These are phyloP conservation scores for Naganishia albida DNA, from an alignment of 1,284 basidiomycete species.

Conservation along the genomic window DNA sequence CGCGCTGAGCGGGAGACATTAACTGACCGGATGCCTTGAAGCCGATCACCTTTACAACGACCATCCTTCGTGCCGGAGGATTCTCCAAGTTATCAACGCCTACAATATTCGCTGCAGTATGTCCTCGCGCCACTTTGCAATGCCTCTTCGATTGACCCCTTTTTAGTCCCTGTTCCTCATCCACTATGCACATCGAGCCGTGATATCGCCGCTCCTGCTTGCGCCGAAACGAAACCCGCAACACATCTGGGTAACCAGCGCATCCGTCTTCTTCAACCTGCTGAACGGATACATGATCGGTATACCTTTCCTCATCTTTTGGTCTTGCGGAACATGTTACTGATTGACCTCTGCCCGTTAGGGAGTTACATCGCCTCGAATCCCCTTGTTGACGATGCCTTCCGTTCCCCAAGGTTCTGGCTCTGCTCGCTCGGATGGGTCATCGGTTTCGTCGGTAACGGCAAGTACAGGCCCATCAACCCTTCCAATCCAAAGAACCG, in stretches of 20 bases:
- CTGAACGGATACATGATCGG: constrained; percentile 73
- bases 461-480: constrained; percentile 36
- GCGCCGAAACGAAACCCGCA: constrained; percentile 76
- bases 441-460: constrained; percentile 71
- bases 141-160: neutral
- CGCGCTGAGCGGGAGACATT: neutral
- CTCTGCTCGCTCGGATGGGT: constrained; percentile 67
- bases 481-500: no score
- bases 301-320: constrained; percentile 57
- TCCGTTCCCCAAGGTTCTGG: constrained; percentile 59
- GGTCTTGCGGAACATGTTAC: constrained; percentile 15
- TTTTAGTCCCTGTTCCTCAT: constrained; percentile 61
- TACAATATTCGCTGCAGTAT: constrained; percentile 60
- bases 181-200: constrained; percentile 81
- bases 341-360: constrained; percentile 37
- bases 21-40: neutral
- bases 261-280: constrained; percentile 68
- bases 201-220: constrained; percentile 73
- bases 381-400: constrained; percentile 36
- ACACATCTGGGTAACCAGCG: constrained; percentile 67
- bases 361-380: constrained; percentile 39
- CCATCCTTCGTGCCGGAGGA: constrained; percentile 39
- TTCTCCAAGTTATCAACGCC: constrained; percentile 52
- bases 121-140: neutral
- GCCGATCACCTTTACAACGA: constrained; percentile 57